Evolutionary conservation across 768 basidiomycete genomes (phyloP), one percentile per base, ranked within the genome.

Genomic region (Suillus occidentalis): DNA sequence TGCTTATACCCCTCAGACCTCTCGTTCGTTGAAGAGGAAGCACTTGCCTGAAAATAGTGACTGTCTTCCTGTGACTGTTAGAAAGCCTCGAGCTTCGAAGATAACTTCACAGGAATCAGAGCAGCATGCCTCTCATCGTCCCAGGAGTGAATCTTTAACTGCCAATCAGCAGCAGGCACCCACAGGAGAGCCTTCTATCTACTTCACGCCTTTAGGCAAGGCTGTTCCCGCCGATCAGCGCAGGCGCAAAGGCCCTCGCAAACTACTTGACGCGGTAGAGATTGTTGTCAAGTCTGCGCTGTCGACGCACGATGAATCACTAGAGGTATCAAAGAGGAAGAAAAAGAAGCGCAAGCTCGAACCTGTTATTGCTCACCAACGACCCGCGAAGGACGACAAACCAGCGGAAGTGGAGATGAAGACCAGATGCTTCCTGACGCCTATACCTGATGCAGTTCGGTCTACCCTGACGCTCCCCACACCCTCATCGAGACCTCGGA

Each of bases 211-310:
- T 22, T 62, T 20, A 25, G 34, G 43, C 22, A 20, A 20, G 40
- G 42, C 9, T 45, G 40, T 10, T 43, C 34, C 42, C 8, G 22
- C 59, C 40, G 22, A 31, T 47, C n/a, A 12, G 4, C 12, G 10
- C n/a, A n/a, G 12, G 12, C 40, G 28, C 36, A 62, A 28, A 28
- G 20, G 22, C 42, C n/a, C 49, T 42, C 69, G 72, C 6, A n/a
- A 60, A 14, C 56, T 67, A 5, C 43, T 71, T 49, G 71, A 72
- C 1, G 71, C 67, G 0, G 68, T 68, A 20, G 75, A 71, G 40
- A 71, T 72, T 40, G 42, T 68, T 20, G 25, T 59, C 25, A 42
- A 59, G 39, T 18, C 58, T 59, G 22, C 25, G 12, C 39, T 40
- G 8, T 58, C 39, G 9, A 43, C 20, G 47, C 58, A 55, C 25